Conservation (phyloP, 2,329 filamentous ascomycete genomes). For the Stagonosporopsis chrysanthemi region DNA sequence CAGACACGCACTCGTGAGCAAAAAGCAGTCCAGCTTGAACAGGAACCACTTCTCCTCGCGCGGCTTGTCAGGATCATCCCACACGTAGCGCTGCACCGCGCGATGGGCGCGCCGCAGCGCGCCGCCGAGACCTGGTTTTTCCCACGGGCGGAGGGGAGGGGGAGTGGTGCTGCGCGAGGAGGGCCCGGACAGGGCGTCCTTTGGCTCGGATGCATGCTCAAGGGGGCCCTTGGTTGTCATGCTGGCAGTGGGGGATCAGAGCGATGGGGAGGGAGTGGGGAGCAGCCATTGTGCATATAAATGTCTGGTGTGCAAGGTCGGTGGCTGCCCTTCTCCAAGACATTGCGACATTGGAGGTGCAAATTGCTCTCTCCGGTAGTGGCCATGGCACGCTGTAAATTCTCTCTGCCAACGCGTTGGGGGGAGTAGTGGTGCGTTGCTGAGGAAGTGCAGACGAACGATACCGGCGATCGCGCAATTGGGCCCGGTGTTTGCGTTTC, state of each 20-base stretch:
- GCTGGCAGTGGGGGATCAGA: not conserved
- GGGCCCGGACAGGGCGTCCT: constrained; percentile 5
- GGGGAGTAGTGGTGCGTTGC: not conserved
- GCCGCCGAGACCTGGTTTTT: constrained; percentile 25
- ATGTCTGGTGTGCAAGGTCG: not conserved
- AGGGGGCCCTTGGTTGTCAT: constrained; percentile 19
- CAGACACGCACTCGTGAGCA: constrained; percentile 34
- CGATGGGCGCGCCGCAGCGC: constrained; percentile 22
- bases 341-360: constrained; percentile 11
- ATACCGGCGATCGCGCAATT: constrained; percentile 14
- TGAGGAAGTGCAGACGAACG: not conserved
- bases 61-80: constrained; percentile 30
- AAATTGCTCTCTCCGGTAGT: constrained; percentile 1
- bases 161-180: constrained; percentile 18
- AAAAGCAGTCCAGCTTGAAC: constrained; percentile 41
- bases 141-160: constrained; percentile 14
- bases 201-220: constrained; percentile 5
- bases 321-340: not conserved
- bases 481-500: constrained; percentile 5
- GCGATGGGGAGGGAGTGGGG: not conserved
- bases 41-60: constrained; percentile 36
- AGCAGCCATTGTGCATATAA: not conserved
- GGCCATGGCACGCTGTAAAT: not conserved
- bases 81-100: constrained; percentile 29
- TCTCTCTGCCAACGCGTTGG: not conserved